Percentiles rank a stretch among this genome's conserved stretches.
These are phyloP conservation scores for Mangifera indica DNA, from an alignment of 345 rosid genomes.

Conservation along the genomic window DNA sequence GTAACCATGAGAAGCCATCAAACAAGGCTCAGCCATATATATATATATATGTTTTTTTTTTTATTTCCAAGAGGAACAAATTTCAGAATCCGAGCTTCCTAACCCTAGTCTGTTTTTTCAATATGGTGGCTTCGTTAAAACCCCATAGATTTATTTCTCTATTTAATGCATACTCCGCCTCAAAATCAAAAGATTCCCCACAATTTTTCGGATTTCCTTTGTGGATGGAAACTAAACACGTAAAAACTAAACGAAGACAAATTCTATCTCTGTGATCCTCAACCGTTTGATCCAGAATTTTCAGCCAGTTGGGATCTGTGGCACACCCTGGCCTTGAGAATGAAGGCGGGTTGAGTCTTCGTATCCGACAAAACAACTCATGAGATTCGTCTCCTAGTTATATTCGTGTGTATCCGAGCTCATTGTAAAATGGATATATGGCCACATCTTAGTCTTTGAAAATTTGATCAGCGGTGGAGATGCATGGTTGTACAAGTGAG, in stretches of 20 bases:
- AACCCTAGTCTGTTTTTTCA: slow-evolving; percentile 13
- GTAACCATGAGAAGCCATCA: slow-evolving; percentile 64
- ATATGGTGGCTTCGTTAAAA: slow-evolving; percentile 9
- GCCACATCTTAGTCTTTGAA: background rate
- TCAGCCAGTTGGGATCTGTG: slow-evolving; percentile 20
- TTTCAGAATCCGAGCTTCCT: slow-evolving; percentile 25
- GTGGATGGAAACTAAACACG: slow-evolving; percentile 19
- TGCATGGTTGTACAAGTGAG: background rate
- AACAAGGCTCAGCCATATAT: slow-evolving; percentile 61
- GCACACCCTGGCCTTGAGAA: slow-evolving; percentile 26
- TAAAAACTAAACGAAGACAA: background rate
- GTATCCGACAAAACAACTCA: background rate
- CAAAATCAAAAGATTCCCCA: slow-evolving; percentile 6
- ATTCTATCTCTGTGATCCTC: slow-evolving; percentile 15
- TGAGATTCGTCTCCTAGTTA: no score
- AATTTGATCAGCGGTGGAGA: background rate
- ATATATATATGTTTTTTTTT: no score
- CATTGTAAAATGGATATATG: background rate
- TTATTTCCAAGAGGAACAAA: slow-evolving; percentile 29
- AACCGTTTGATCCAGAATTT: slow-evolving; percentile 20
- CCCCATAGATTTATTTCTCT: slow-evolving; percentile 41
- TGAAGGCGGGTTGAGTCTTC: slow-evolving; percentile 16
- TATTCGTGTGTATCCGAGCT: background rate
- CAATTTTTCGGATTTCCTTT: background rate
- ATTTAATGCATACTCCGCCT: slow-evolving; percentile 6